Conservation (phyloP, 2,329 filamentous ascomycete genomes). For the Diplodia scrobiculata region DNA sequence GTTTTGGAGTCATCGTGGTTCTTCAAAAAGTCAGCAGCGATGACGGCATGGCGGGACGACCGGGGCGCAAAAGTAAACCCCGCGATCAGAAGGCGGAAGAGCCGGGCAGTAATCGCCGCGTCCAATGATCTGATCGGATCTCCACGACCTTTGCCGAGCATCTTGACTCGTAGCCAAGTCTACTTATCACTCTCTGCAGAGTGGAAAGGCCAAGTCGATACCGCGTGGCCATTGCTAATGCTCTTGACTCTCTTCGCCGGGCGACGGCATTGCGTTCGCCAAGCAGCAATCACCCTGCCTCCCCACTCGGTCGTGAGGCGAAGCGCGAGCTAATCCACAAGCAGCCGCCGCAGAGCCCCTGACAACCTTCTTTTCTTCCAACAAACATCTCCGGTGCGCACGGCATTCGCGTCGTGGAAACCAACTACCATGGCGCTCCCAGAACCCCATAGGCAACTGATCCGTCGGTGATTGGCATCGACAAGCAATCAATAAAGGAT, state of each 20-base stretch:
- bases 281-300: not conserved
- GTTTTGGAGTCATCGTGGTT: not conserved
- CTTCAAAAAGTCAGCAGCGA: constrained; percentile 5
- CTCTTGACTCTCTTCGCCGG: constrained; percentile 6
- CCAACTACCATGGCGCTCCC: not conserved
- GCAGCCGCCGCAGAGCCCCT: constrained; percentile 8
- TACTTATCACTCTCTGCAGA: not conserved
- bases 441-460: not conserved
- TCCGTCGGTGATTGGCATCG: constrained; percentile 11
- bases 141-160: not conserved
- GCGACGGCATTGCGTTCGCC: not conserved
- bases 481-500: constrained; percentile 19
- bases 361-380: not conserved
- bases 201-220: not conserved
- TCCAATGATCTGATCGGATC: constrained; percentile 11
- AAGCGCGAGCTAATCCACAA: not conserved
- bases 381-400: not conserved
- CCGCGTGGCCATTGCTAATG: constrained; percentile 6
- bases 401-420: not conserved
- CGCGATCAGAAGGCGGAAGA: not conserved
- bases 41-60: constrained; percentile 1
- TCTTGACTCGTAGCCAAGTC: not conserved
- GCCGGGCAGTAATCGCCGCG: not conserved
- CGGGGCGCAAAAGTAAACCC: constrained; percentile 9
- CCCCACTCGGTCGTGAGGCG: not conserved